Evolutionary conservation across 495 filamentous ascomycete species (phyloP).

Genomic region (Parathielavia hyrcaniae): DNA sequence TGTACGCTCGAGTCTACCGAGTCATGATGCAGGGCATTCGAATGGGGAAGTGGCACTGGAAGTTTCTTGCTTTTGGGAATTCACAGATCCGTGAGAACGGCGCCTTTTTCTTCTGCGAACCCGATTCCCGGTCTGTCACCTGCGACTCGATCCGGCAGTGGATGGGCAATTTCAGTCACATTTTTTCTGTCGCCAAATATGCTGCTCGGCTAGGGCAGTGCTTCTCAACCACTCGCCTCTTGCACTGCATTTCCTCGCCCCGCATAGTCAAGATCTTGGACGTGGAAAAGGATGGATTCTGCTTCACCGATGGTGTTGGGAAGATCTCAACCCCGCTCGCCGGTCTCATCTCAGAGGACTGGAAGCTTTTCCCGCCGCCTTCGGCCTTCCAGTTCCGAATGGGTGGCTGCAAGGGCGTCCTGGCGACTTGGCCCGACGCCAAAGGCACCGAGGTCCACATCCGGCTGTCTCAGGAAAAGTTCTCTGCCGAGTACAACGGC

Average conservation of each 20-base stretch:
- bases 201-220: slow-evolving; percentile 86
- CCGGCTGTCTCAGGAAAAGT: slow-evolving; percentile 82
- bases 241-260: slow-evolving; percentile 44
- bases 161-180: slow-evolving; percentile 84
- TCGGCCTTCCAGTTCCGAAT: slow-evolving; percentile 89
- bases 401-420: slow-evolving; percentile 85
- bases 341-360: slow-evolving; percentile 57
- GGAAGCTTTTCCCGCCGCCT: slow-evolving; percentile 54
- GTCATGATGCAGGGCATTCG: slow-evolving; percentile 71
- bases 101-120: slow-evolving; percentile 71
- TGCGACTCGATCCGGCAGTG: slow-evolving; percentile 72
- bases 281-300: slow-evolving; percentile 56
- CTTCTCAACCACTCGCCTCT: slow-evolving; percentile 83
- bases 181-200: slow-evolving; percentile 74
- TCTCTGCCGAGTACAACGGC: slow-evolving; percentile 59
- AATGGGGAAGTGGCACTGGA: slow-evolving; percentile 72
- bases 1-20: slow-evolving; percentile 68
- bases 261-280: slow-evolving; percentile 51
- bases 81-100: slow-evolving; percentile 91
- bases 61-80: slow-evolving; percentile 93
- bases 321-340: slow-evolving; percentile 80
- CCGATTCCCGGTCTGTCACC: slow-evolving; percentile 48
- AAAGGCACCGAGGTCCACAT: slow-evolving; percentile 61
- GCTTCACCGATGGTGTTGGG: slow-evolving; percentile 89
- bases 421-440: slow-evolving; percentile 62